A percentile compares a stretch with the other conserved stretches of the same genome.
These are phyloP conservation scores for Fusarium citri DNA, from an alignment of 2,329 filamentous ascomycete genomes.

Conservation along the genomic window DNA sequence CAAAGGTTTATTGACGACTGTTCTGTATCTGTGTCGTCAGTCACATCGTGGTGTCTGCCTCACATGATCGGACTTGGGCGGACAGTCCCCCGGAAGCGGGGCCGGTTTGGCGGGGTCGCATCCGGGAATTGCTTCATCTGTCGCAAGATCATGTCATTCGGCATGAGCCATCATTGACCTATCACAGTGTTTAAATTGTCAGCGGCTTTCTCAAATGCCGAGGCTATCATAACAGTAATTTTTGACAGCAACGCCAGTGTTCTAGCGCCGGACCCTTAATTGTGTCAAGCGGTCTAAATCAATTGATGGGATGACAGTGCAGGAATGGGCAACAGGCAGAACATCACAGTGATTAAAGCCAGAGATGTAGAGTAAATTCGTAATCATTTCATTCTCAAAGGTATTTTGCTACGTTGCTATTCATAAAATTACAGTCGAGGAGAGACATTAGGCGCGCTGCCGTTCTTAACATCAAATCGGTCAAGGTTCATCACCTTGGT, in stretches of 20 bases:
- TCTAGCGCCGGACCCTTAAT: background rate
- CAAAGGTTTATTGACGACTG: background rate
- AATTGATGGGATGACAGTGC: background rate
- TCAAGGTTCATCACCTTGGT: slow-evolving; percentile 80
- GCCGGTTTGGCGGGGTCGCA: background rate
- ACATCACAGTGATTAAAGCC: background rate
- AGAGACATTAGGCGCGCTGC: slow-evolving; percentile 20
- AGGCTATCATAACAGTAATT: background rate
- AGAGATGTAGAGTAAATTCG: slow-evolving; percentile 1
- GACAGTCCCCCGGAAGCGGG: background rate
- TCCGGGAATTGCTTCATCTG: background rate
- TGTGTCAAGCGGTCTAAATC: background rate
- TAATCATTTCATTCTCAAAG: slow-evolving; percentile 37
- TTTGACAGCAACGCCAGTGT: background rate
- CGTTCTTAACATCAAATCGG: slow-evolving; percentile 66
- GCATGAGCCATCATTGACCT: background rate
- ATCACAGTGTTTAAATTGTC: background rate
- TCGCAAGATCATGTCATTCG: background rate
- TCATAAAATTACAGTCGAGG: slow-evolving; percentile 41
- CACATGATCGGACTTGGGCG: slow-evolving; percentile 18
- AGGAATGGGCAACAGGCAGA: background rate
- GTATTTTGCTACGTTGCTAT: slow-evolving; percentile 41
- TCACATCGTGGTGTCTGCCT: background rate
- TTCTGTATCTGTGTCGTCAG: background rate
- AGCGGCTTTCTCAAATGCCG: too few relatives aligned